phyloP scores from a whole-genome alignment of 2,329 filamentous ascomycete species.

The Kalaharituber pfeilii region DNA sequence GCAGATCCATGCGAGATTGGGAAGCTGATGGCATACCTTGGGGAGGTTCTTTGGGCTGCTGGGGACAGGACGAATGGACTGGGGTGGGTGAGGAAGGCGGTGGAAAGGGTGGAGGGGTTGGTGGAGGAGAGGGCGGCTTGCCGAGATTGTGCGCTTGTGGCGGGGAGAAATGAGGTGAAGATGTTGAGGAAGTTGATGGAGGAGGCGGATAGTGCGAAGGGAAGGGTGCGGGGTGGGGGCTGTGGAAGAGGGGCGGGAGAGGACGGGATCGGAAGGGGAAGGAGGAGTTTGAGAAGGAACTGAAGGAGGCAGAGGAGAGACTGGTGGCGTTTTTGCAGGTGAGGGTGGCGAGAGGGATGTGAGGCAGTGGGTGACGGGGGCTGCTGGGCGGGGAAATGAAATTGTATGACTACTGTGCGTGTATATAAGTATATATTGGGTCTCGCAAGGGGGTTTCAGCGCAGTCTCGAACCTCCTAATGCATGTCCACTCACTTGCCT shows the following conservation, averaged over 20 bases:
- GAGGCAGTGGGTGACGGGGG: not conserved
- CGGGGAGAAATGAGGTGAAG: constrained; percentile 19
- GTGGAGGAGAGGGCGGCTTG: constrained; percentile 16
- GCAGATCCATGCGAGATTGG: constrained; percentile 20
- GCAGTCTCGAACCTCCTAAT: too few relatives aligned
- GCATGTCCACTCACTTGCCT: too few relatives aligned
- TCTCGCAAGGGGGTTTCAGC: too few relatives aligned
- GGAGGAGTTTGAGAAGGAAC: constrained; percentile 2
- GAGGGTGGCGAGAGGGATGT: constrained; percentile 1
- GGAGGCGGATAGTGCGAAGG: constrained; percentile 7
- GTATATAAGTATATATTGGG: too few relatives aligned
- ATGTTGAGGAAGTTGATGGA: constrained; percentile 17
- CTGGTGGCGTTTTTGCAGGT: constrained; percentile 1
- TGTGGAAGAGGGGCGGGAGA: constrained; percentile 1
- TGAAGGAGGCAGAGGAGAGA: not conserved
- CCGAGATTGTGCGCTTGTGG: constrained; percentile 19
- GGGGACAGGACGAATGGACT: constrained; percentile 19
- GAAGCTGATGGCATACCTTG: constrained; percentile 19
- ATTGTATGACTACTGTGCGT: too few relatives aligned
- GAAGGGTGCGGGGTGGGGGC: constrained; percentile 1
- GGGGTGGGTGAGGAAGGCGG: constrained; percentile 19
- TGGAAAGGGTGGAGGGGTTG: constrained; percentile 12
- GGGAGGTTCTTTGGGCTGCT: constrained; percentile 22
- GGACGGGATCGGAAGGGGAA: not conserved
- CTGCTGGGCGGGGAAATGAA: too few relatives aligned